phyloP scores from a whole-genome alignment of 1,284 basidiomycete genomes.

The Cystobasidium slooffiae region DNA sequence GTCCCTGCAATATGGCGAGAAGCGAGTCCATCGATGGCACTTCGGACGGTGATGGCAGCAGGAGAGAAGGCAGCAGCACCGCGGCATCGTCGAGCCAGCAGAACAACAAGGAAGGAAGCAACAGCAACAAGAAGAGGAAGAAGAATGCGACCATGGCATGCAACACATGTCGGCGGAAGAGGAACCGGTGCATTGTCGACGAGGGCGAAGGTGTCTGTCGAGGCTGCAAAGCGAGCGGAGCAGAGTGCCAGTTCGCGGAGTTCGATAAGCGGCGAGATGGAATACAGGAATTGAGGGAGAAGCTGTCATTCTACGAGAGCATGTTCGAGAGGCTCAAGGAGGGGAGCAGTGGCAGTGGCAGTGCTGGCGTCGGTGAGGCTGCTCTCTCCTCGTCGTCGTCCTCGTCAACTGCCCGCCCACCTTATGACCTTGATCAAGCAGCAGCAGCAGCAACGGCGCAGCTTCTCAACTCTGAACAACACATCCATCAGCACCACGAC shows the following conservation, averaged over 20 bases:
- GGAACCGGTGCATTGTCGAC: slow-evolving; percentile 33
- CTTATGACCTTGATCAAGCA: slow-evolving; percentile 5
- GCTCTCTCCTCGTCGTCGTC: neutral
- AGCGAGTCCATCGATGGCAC: slow-evolving; percentile 6
- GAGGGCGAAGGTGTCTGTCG: slow-evolving; percentile 4
- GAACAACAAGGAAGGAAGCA: neutral
- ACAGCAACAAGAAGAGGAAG: slow-evolving; percentile 30
- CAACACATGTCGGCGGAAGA: slow-evolving; percentile 30
- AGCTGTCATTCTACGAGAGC: slow-evolving; percentile 28
- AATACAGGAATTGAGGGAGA: slow-evolving; percentile 33
- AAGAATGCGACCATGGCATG: slow-evolving; percentile 42
- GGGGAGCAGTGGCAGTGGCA: neutral
- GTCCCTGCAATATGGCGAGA: neutral
- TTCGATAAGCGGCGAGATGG: slow-evolving; percentile 28
- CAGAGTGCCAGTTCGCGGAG: slow-evolving; percentile 20
- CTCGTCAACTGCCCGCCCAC: neutral
- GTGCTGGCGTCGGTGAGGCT: neutral
- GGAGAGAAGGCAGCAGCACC: too few species aligned
- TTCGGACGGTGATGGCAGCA: neutral
- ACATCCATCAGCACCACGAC: neutral
- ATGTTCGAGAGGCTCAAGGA: slow-evolving; percentile 19
- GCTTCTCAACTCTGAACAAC: neutral
- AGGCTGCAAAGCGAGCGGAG: slow-evolving; percentile 15
- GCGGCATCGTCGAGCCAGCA: neutral
- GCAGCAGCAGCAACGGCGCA: neutral